Conservation (phyloP, 176 grass and related monocot genomes). For the Aechmea fasciata region DNA sequence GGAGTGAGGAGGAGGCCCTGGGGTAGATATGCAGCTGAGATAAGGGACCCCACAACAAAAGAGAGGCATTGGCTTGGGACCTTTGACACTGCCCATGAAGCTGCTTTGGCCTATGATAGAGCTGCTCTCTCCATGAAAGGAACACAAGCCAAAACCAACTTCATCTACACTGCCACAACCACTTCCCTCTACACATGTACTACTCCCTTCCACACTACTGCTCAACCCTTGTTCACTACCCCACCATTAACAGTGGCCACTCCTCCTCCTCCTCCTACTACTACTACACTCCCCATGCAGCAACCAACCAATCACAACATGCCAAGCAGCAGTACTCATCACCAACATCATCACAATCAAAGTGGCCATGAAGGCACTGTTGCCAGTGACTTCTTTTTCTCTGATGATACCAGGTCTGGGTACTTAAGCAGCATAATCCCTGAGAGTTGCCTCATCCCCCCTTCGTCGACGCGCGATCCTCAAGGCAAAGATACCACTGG, state of each 20-base stretch:
- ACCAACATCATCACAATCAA: too few relatives aligned
- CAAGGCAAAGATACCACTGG: too few relatives aligned
- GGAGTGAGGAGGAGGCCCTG: slow-evolving; percentile 74
- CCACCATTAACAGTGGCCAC: slow-evolving; percentile 9
- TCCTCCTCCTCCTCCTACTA: neutral
- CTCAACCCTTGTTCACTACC: slow-evolving; percentile 17
- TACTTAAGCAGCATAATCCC: slow-evolving; percentile 96
- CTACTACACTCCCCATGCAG: neutral
- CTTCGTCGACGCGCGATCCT: slow-evolving; percentile 14
- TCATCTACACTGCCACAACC: slow-evolving; percentile 45
- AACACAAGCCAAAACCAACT: slow-evolving; percentile 91
- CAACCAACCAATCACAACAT: neutral
- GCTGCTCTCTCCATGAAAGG: slow-evolving; percentile 97
- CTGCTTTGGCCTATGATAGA: slow-evolving; percentile 87
- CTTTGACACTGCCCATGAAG: slow-evolving; percentile 97
- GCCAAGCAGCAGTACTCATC: neutral
- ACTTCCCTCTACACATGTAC: slow-evolving; percentile 73
- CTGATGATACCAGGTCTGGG: slow-evolving; percentile 65
- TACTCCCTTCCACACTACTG: slow-evolving; percentile 47
- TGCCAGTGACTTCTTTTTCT: slow-evolving; percentile 27
- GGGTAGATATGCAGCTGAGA: slow-evolving; percentile 23
- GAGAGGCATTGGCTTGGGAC: slow-evolving; percentile 96
- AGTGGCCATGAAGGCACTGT: too few relatives aligned
- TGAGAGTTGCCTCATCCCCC: slow-evolving; percentile 63
- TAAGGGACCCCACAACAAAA: slow-evolving; percentile 46